phyloP scores from a whole-genome alignment of 441 rosid genomes.

The Pelargonium australe region DNA sequence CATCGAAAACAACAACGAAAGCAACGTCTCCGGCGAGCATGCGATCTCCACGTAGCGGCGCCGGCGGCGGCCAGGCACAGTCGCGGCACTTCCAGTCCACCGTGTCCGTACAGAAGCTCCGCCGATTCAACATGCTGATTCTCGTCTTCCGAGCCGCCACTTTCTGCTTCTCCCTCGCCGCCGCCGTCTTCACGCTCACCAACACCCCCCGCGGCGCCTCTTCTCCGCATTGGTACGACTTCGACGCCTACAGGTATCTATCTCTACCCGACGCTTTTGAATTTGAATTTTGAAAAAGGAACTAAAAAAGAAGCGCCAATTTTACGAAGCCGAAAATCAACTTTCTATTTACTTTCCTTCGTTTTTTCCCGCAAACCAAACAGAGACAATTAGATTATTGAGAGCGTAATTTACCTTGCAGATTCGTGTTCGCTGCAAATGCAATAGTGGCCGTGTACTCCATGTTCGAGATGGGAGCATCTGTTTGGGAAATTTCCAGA shows the following conservation, averaged over 20 bases:
- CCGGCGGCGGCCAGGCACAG: conserved; percentile 25
- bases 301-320: too few species aligned
- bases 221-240: conserved; percentile 67
- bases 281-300: too few species aligned
- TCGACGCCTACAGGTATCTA: conserved; percentile 73
- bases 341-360: background rate
- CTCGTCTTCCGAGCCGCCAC: conserved; percentile 64
- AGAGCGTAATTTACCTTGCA: conserved; percentile 19
- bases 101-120: conserved; percentile 60
- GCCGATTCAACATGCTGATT: conserved; percentile 67
- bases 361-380: background rate
- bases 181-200: conserved; percentile 75
- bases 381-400: too few species aligned
- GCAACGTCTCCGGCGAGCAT: conserved; percentile 24
- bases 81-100: conserved; percentile 57
- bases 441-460: conserved; percentile 83
- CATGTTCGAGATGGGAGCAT: conserved; percentile 56
- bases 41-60: conserved; percentile 59
- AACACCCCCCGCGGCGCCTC: conserved; percentile 39
- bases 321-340: too few species aligned
- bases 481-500: conserved; percentile 61
- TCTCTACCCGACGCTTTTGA: too few species aligned
- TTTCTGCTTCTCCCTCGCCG: conserved; percentile 70
- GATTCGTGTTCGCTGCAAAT: conserved; percentile 68
- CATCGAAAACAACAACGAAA: background rate